Base-by-base conservation (phyloP, 306 rosid species). In the Rosa rugosa region DNA sequence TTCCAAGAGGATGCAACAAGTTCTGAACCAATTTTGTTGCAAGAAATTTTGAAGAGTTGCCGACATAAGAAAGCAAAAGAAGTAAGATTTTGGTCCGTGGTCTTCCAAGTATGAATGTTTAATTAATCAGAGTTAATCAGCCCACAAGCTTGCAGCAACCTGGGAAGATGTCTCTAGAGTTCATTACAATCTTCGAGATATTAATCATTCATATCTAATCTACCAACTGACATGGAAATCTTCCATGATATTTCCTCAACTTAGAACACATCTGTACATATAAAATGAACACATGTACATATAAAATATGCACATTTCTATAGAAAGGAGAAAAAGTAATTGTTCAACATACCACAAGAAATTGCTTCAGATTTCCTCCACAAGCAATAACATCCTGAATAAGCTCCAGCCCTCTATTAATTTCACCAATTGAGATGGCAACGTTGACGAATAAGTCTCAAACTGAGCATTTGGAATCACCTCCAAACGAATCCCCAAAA, bases 321-420 rank as follows among this genome's bases (percentile, higher is more conserved):
- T 51, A 51, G 27, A 11, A 77, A 20, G 36, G 20, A 8, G 47
- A 73, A 53, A 71, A 73, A 44, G 66, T 8, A 71, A 36, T 46
- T 73, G 27, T 49, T 67, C 46, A 44, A 71, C 90, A 20, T 90
- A 95, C 99, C 82, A 80, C 20, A 80, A 93, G 54, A 63, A 95
- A 84, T 68, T 90, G 91, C 85, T 95, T 93, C 83, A 88, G 75
- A 86, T 87, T 88, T 85, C 97, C 96, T 73, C 87, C 90, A 81
- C 91, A 89, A 17, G 99, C 76, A 85, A n/a, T n/a, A n/a, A 93
- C 82, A 88, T 93, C 89, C 87, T 95, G 99, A 81, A 95, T 91
- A 80, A 77, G 69, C 66, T 79, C 83, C 77, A 95, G 82, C 69
- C 85, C 91, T 64, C 50, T 84, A 86, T 93, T 95, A 85, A 90